These are phyloP conservation scores for Thielaviopsis ethacetica DNA, from an alignment of 2,329 filamentous ascomycete species.

Conservation along the genomic window DNA sequence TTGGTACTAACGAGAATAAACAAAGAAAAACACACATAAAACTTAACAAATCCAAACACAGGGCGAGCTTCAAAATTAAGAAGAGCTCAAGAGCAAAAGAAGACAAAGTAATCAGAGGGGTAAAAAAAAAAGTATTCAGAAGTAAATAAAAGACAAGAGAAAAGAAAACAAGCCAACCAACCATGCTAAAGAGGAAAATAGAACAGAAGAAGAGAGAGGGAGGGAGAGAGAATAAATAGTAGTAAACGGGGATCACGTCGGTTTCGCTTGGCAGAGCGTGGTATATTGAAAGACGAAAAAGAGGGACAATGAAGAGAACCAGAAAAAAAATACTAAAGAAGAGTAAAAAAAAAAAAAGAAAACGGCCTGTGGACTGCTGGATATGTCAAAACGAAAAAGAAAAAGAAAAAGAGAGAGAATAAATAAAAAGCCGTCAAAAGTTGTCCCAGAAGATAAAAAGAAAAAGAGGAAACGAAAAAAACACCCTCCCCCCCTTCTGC, in stretches of 20 bases:
- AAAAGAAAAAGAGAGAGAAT: neutral
- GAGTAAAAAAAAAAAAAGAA: neutral
- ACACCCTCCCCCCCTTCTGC: too few species aligned
- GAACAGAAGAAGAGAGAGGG: neutral
- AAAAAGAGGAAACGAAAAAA: neutral
- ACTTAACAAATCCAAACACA: too few species aligned
- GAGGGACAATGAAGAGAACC: too few species aligned
- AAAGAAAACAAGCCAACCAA: neutral
- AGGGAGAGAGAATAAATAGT: neutral
- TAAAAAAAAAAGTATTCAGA: neutral
- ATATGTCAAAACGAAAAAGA: neutral
- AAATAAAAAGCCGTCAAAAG: too few species aligned
- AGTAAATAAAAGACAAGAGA: neutral
- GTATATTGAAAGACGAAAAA: constrained; percentile 2
- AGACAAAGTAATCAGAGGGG: neutral
- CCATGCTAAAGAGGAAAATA: neutral
- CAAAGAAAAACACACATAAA: too few species aligned
- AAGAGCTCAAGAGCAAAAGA: constrained; percentile 2
- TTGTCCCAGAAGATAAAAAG: neutral
- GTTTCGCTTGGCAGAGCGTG: constrained; percentile 3
- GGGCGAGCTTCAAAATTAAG: neutral
- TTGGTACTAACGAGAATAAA: neutral
- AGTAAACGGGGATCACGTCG: constrained; percentile 1
- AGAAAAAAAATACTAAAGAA: neutral
- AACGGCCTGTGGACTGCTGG: neutral